Percentiles rank a stretch among this genome's conserved stretches.
Conservation (phyloP, 208 protist genomes). For the Wallacemonas sp. region DNA sequence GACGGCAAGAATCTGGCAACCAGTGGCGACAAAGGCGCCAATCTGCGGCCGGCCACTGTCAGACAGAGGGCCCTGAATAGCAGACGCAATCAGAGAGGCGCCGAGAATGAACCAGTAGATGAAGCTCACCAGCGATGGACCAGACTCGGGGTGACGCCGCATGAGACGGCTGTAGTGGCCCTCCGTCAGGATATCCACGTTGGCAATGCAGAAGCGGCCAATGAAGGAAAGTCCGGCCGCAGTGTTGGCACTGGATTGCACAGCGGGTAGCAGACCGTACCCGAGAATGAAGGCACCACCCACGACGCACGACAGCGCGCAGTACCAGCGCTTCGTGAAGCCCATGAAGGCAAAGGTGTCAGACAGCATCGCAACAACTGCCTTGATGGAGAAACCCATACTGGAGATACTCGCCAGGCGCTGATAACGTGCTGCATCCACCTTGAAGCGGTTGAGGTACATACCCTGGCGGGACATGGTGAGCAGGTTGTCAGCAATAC, state of each 20-base stretch:
- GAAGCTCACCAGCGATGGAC: slow-evolving; percentile 34
- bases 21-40: slow-evolving; percentile 23
- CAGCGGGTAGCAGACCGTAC: slow-evolving; percentile 24
- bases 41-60: slow-evolving; percentile 27
- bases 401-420: slow-evolving; percentile 20
- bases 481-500: slow-evolving; percentile 25
- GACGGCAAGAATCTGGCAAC: slow-evolving; percentile 15
- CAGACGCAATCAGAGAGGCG: slow-evolving; percentile 22
- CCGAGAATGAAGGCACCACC: slow-evolving; percentile 23
- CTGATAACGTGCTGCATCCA: slow-evolving; percentile 29
- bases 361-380: slow-evolving; percentile 25
- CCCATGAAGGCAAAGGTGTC: slow-evolving; percentile 39
- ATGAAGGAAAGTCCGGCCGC: slow-evolving; percentile 23
- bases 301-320: slow-evolving; percentile 21
- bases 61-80: slow-evolving; percentile 33
- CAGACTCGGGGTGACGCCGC: slow-evolving; percentile 22
- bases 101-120: slow-evolving; percentile 37
- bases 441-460: slow-evolving; percentile 21
- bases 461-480: slow-evolving; percentile 16
- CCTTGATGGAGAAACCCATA: slow-evolving; percentile 42
- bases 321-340: slow-evolving; percentile 48
- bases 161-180: slow-evolving; percentile 52
- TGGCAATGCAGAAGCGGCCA: slow-evolving; percentile 29
- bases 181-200: slow-evolving; percentile 40
- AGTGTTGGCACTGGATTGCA: slow-evolving; percentile 17